phyloP scores from a whole-genome alignment of 2,329 filamentous ascomycete species.

The Neopestalotiopsis clavispora region DNA sequence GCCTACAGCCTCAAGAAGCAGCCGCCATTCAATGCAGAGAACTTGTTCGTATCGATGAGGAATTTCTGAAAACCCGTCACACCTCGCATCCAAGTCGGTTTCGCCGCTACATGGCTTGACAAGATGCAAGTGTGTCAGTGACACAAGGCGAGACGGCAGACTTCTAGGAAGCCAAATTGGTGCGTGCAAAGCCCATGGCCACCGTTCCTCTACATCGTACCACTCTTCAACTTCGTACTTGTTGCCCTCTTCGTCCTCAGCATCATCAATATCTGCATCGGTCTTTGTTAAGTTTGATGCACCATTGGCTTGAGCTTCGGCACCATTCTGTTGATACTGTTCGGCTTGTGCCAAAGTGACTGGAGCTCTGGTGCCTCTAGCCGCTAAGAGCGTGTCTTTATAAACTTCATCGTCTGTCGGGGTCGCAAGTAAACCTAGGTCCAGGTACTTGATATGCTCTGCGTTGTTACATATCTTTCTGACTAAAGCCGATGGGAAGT shows the following conservation, averaged over 20 bases:
- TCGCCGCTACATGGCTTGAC: constrained; percentile 9
- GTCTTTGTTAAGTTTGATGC: neutral
- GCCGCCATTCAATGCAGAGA: constrained; percentile 9
- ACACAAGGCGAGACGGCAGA: neutral
- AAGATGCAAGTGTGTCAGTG: constrained; percentile 15
- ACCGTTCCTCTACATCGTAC: no score
- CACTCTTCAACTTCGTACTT: no score
- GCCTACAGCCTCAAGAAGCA: neutral
- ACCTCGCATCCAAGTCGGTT: neutral
- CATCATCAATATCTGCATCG: neutral
- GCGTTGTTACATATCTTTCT: constrained; percentile 14
- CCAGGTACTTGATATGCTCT: constrained; percentile 3
- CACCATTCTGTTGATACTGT: neutral
- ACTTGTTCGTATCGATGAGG: constrained; percentile 6
- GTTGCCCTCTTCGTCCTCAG: neutral
- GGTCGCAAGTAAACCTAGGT: constrained; percentile 12
- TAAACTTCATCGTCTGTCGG: constrained; percentile 10
- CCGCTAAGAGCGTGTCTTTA: neutral
- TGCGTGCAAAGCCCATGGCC: neutral
- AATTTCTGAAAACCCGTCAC: neutral
- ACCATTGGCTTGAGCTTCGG: neutral
- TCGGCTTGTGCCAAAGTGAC: neutral
- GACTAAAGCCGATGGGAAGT: constrained; percentile 14
- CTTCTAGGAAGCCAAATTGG: constrained; percentile 12
- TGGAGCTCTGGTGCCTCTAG: neutral